Evolutionary conservation across 306 rosid genomes (phyloP).

Genomic region (Quillaja saponaria): DNA sequence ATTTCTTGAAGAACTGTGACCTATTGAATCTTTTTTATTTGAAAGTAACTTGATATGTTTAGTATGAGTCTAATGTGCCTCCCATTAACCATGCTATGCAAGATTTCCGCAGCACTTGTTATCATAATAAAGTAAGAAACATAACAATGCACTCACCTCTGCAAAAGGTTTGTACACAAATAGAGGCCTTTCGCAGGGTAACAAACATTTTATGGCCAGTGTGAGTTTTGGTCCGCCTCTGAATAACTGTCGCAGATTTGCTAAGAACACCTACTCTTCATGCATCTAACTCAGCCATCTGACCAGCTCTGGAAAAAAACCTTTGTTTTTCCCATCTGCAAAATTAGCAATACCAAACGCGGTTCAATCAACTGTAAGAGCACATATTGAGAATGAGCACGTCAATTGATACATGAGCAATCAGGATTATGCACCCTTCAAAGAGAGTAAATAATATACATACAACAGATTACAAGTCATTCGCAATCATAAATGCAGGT

Average conservation of each 20-base stretch:
- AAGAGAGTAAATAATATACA: conserved; percentile 10
- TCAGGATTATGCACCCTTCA: conserved; percentile 17
- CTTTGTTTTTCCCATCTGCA: conserved; percentile 79
- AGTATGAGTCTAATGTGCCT: conserved; percentile 6
- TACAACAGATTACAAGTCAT: conserved; percentile 18
- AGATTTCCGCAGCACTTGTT: conserved; percentile 15
- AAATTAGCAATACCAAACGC: conserved; percentile 29
- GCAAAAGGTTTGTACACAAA: conserved; percentile 62
- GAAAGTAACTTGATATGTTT: not conserved
- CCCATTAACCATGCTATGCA: conserved; percentile 3
- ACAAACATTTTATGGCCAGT: conserved; percentile 42
- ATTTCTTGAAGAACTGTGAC: not conserved
- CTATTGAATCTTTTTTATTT: not conserved
- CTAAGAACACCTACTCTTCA: conserved; percentile 50
- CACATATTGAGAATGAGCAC: conserved; percentile 23
- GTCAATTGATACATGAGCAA: not conserved
- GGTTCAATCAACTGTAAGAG: conserved; percentile 24
- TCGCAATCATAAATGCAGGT: conserved; percentile 7
- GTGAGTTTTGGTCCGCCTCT: conserved; percentile 47
- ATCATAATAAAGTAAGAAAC: conserved; percentile 11
- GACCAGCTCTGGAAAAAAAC: conserved; percentile 78
- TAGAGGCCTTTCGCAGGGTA: conserved; percentile 44
- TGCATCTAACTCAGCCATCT: conserved; percentile 91
- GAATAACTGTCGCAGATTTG: conserved; percentile 64
- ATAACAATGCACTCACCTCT: conserved; percentile 58